Evolutionary conservation across 2,329 filamentous ascomycete species (phyloP).

Genomic region (Fusarium incarnatum): DNA sequence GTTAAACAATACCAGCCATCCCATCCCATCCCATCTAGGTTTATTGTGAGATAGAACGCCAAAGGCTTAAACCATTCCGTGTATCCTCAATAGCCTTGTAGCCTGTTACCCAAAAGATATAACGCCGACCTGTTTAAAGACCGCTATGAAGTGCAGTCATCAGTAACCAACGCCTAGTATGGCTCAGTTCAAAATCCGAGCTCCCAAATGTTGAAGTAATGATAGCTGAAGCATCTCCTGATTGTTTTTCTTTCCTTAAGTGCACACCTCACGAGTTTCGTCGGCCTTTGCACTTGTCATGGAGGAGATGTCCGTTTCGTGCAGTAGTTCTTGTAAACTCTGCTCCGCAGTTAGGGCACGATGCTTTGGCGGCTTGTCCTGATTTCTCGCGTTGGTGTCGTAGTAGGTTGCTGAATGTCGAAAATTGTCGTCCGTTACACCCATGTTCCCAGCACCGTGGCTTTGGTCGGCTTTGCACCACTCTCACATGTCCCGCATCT

Average conservation of each 20-base stretch:
- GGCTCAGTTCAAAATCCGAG: constrained; percentile 41
- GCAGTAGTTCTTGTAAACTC: constrained; percentile 92
- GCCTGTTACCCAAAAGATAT: constrained; percentile 24
- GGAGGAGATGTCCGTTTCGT: constrained; percentile 83
- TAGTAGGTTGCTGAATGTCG: constrained; percentile 93
- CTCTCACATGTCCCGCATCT: constrained; percentile 67
- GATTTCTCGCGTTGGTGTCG: constrained; percentile 95
- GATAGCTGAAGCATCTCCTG: constrained; percentile 19
- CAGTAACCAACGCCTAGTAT: constrained; percentile 26
- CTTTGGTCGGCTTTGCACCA: constrained; percentile 84
- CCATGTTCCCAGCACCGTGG: constrained; percentile 98
- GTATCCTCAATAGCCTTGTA: constrained; percentile 18
- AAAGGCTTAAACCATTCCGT: constrained; percentile 30
- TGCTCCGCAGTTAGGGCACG: constrained; percentile 90
- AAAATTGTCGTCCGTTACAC: constrained; percentile 95
- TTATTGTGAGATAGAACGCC: constrained; percentile 20
- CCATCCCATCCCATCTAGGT: constrained; percentile 26
- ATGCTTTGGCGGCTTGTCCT: constrained; percentile 87
- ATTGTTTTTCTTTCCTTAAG: constrained; percentile 15
- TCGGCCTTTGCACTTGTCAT: constrained; percentile 90
- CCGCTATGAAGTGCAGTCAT: constrained; percentile 36
- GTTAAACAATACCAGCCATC: constrained; percentile 24
- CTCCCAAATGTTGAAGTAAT: constrained; percentile 33
- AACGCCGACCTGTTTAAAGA: constrained; percentile 39
- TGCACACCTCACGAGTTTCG: constrained; percentile 44